Evolutionary conservation across 768 basidiomycete species (phyloP).

Genomic region (Phanerochaete carnosa): DNA sequence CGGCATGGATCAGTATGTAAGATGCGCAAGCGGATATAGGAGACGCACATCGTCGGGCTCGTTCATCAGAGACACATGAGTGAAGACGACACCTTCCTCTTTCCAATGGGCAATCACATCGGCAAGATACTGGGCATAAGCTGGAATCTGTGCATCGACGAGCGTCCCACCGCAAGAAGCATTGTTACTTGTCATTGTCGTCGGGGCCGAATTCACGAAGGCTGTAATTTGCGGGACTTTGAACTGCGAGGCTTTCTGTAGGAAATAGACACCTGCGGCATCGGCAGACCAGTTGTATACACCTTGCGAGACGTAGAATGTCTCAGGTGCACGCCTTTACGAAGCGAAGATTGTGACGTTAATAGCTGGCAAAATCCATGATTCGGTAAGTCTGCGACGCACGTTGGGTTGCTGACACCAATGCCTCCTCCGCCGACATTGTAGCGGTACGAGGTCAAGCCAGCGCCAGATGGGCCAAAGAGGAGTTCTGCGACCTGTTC

Average conservation of each 20-base stretch:
- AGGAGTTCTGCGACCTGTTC: slow-evolving; percentile 39
- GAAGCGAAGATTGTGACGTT: slow-evolving; percentile 11
- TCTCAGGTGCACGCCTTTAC: slow-evolving; percentile 32
- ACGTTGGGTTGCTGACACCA: slow-evolving; percentile 28
- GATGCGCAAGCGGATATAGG: too few relatives aligned
- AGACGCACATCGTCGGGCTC: slow-evolving; percentile 19
- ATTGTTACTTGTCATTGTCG: slow-evolving; percentile 19
- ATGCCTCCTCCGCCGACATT: slow-evolving; percentile 43
- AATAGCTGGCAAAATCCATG: neutral
- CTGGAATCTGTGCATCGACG: slow-evolving; percentile 16
- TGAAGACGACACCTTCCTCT: slow-evolving; percentile 34
- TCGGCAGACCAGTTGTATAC: slow-evolving; percentile 39
- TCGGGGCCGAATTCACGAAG: slow-evolving; percentile 40
- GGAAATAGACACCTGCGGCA: slow-evolving; percentile 38
- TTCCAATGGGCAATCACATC: slow-evolving; percentile 41
- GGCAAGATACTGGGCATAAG: slow-evolving; percentile 40
- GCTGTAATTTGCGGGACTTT: slow-evolving; percentile 37
- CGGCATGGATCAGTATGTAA: too few relatives aligned
- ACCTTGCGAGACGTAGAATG: slow-evolving; percentile 24
- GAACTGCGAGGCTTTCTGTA: slow-evolving; percentile 33
- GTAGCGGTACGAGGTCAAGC: slow-evolving; percentile 40
- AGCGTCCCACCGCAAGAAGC: slow-evolving; percentile 18
- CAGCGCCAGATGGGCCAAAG: slow-evolving; percentile 36
- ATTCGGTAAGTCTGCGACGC: neutral
- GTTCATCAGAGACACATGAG: slow-evolving; percentile 42